Conservation (phyloP, 1,284 basidiomycete genomes). For the Naganishia cerealis region DNA sequence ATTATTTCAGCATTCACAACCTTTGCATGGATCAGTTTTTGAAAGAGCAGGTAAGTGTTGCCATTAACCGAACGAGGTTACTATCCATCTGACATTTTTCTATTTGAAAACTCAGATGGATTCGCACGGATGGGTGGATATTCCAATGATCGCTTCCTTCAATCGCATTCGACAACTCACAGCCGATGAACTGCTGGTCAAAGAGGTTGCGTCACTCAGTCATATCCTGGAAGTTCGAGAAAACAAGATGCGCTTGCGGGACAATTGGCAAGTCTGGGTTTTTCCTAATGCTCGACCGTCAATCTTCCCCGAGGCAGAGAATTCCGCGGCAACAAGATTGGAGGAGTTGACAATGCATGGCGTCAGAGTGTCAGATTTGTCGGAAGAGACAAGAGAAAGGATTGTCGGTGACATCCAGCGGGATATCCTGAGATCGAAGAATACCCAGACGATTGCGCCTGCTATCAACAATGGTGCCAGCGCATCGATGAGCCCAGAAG, state of each 20-base stretch:
- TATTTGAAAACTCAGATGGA: slow-evolving; percentile 69
- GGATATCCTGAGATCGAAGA: slow-evolving; percentile 31
- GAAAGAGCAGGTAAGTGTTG: slow-evolving; percentile 63
- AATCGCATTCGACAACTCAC: slow-evolving; percentile 76
- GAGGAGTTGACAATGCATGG: slow-evolving; percentile 27
- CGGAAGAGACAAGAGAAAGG: slow-evolving; percentile 31
- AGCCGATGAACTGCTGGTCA: slow-evolving; percentile 65
- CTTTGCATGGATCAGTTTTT: slow-evolving; percentile 79
- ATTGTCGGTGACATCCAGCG: slow-evolving; percentile 34
- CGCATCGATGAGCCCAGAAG: neutral
- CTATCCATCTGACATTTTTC: neutral
- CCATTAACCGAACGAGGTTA: neutral
- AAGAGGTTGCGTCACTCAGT: slow-evolving; percentile 70
- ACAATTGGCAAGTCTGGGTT: slow-evolving; percentile 66
- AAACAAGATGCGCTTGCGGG: slow-evolving; percentile 65
- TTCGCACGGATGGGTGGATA: slow-evolving; percentile 78
- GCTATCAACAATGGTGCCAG: neutral
- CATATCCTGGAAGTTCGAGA: slow-evolving; percentile 69
- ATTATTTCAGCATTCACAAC: slow-evolving; percentile 83
- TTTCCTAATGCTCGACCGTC: slow-evolving; percentile 65
- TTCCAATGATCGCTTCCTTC: slow-evolving; percentile 77
- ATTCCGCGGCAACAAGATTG: slow-evolving; percentile 10
- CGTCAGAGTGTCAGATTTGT: slow-evolving; percentile 21
- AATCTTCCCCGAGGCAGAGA: slow-evolving; percentile 29
- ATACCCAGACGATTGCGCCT: neutral